phyloP scores from a whole-genome alignment of 768 basidiomycete species.

The Ramaria sp. region DNA sequence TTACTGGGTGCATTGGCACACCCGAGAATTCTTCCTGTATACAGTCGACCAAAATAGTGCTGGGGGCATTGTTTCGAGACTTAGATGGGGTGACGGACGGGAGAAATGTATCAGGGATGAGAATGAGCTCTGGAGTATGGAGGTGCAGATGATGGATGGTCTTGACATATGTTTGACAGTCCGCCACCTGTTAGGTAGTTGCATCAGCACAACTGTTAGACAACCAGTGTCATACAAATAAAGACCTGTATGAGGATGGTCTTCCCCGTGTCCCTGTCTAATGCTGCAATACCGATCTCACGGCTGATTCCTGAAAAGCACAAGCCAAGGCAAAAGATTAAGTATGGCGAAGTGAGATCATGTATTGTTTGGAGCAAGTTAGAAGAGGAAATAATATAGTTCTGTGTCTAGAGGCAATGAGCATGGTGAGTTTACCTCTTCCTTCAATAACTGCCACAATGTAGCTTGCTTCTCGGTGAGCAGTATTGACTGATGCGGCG shows the following conservation, averaged over 20 bases:
- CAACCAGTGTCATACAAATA: background rate
- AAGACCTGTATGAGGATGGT: constrained; percentile 72
- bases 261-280: constrained; percentile 70
- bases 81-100: constrained; percentile 26
- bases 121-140: constrained; percentile 56
- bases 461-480: constrained; percentile 45
- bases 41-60: constrained; percentile 37
- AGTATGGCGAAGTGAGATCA: background rate
- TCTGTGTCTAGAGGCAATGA: background rate
- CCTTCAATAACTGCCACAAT: constrained; percentile 68
- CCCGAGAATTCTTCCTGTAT: constrained; percentile 67
- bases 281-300: constrained; percentile 80
- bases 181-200: constrained; percentile 46
- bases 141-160: constrained; percentile 79
- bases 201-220: background rate
- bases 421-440: constrained; percentile 25
- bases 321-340: background rate
- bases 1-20: constrained; percentile 56
- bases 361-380: background rate
- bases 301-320: constrained; percentile 40
- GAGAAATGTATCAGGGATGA: constrained; percentile 78
- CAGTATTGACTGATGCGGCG: constrained; percentile 33
- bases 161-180: constrained; percentile 84
- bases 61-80: constrained; percentile 37
- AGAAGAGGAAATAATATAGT: background rate